Evolutionary conservation across 352 stramenopile species (phyloP).

Genomic region (Phytophthora aleatoria): DNA sequence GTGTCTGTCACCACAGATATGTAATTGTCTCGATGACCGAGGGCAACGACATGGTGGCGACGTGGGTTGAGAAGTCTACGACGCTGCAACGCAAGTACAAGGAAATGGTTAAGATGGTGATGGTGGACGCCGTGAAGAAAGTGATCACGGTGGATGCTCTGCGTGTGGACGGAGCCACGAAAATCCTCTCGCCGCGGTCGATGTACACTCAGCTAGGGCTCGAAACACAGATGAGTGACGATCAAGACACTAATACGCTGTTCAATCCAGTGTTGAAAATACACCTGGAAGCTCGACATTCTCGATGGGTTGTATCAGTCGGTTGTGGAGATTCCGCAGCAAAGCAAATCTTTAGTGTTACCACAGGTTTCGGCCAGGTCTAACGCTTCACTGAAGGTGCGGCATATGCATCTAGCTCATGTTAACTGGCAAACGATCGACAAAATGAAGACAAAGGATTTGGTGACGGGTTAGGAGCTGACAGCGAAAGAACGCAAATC

Average conservation of each 20-base stretch:
- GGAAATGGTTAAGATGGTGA: background rate
- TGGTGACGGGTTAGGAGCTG: background rate
- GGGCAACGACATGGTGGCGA: background rate
- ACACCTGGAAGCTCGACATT: conserved; percentile 1
- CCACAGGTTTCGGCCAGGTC: background rate
- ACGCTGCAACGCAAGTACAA: background rate
- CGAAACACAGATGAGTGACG: conserved; percentile 3
- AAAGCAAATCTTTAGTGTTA: background rate
- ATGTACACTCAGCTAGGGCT: conserved; percentile 7
- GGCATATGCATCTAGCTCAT: conserved; percentile 9
- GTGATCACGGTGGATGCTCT: conserved; percentile 14
- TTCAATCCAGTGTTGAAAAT: conserved; percentile 2
- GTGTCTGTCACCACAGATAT: background rate
- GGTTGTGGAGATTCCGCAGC: conserved; percentile 1
- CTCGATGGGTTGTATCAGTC: conserved; percentile 9
- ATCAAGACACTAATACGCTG: conserved; percentile 1
- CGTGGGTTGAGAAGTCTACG: background rate
- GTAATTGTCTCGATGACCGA: background rate
- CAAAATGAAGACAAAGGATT: conserved; percentile 4
- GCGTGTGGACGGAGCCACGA: conserved; percentile 9
- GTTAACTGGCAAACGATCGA: conserved; percentile 14
- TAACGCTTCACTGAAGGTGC: background rate
- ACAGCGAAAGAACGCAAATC: background rate
- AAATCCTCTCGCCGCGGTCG: background rate
- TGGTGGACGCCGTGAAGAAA: background rate